Conservation (phyloP, 2,329 filamentous ascomycete genomes). For the Trichoderma semiorbis region DNA sequence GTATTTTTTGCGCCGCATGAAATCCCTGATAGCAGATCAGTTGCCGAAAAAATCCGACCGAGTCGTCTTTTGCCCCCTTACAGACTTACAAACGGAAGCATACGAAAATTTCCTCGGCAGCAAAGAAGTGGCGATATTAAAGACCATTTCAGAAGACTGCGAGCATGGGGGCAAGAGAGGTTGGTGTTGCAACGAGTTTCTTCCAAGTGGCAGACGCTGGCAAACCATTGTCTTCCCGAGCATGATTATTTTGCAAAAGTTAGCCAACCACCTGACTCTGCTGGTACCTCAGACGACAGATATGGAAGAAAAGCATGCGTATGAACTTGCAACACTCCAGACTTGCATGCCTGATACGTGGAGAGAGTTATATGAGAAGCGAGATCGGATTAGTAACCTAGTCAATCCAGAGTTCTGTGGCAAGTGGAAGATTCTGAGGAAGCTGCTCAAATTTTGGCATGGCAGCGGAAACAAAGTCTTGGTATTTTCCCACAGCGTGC, state of each 20-base stretch:
- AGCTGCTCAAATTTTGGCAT: conserved; percentile 86
- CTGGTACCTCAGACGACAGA: conserved; percentile 69
- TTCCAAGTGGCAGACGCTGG: conserved; percentile 66
- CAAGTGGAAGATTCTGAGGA: conserved; percentile 91
- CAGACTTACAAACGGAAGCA: conserved; percentile 72
- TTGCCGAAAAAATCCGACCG: conserved; percentile 91
- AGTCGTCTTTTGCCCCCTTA: conserved; percentile 92
- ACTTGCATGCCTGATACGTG: conserved; percentile 72
- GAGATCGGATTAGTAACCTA: conserved; percentile 75
- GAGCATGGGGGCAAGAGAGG: conserved; percentile 63
- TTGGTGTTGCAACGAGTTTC: conserved; percentile 68
- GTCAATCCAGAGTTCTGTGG: conserved; percentile 90
- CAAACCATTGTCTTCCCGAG: conserved; percentile 78
- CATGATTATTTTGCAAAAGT: conserved; percentile 77
- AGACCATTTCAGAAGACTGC: conserved; percentile 64
- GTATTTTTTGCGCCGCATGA: conserved; percentile 91
- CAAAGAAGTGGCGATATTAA: conserved; percentile 66
- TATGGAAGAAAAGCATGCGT: conserved; percentile 67
- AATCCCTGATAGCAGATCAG: conserved; percentile 85
- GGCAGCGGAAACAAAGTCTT: conserved; percentile 88
- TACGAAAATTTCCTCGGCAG: conserved; percentile 77
- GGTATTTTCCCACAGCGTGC: conserved; percentile 90
- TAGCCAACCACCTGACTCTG: conserved; percentile 89
- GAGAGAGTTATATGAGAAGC: conserved; percentile 67
- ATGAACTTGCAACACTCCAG: conserved; percentile 70